A percentile compares a stretch with the other conserved stretches of the same genome.
Evolutionary conservation across 2,329 filamentous ascomycete species (phyloP).

Genomic region (Alternaria burnsii): DNA sequence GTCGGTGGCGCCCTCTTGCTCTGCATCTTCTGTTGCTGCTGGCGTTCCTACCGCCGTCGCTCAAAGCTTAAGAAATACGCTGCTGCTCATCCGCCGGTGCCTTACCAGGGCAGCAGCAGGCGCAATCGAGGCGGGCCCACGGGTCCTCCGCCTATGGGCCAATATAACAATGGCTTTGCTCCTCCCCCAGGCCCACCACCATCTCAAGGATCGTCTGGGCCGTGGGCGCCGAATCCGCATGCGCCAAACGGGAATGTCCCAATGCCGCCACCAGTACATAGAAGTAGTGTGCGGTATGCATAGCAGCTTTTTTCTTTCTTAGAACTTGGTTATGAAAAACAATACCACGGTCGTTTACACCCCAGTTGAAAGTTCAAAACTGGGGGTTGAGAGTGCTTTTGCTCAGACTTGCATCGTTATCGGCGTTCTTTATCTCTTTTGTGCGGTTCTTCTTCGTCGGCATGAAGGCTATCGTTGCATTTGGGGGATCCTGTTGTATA

Average conservation of each 20-base stretch:
- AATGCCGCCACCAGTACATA: slow-evolving; percentile 25
- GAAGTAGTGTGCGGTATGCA: slow-evolving; percentile 25
- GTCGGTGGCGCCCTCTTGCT: slow-evolving; percentile 75
- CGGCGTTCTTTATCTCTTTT: slow-evolving; percentile 4
- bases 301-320: slow-evolving; percentile 11
- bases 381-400: not conserved
- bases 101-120: slow-evolving; percentile 8
- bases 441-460: not conserved
- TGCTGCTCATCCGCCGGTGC: slow-evolving; percentile 20
- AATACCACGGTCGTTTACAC: slow-evolving; percentile 10
- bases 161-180: slow-evolving; percentile 11
- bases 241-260: slow-evolving; percentile 14
- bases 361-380: not conserved
- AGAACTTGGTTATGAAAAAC: not conserved
- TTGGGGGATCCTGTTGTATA: not conserved
- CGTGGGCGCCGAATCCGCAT: slow-evolving; percentile 7
- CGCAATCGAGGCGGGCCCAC: not conserved
- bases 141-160: slow-evolving; percentile 9
- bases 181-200: slow-evolving; percentile 7
- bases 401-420: slow-evolving; percentile 10
- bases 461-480: not conserved
- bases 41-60: slow-evolving; percentile 58
- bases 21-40: slow-evolving; percentile 72
- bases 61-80: slow-evolving; percentile 29
- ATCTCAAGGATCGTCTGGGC: not conserved